These are phyloP conservation scores for Tinospora cordifolia DNA, from an alignment of 164 flowering plant genomes.

Conservation along the genomic window DNA sequence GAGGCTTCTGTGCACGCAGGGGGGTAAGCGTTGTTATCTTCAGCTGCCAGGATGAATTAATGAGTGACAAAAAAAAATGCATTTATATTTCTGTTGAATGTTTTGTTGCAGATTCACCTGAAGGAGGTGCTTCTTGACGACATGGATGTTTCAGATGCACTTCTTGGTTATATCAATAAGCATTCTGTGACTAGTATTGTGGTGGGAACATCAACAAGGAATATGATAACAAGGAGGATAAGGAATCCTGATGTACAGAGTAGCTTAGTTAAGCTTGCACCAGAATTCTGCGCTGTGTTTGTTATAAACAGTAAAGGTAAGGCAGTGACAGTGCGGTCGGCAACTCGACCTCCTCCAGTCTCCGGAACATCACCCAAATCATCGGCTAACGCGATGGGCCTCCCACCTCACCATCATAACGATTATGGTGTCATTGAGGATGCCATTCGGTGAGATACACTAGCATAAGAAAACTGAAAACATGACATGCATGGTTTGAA, in stretches of 20 bases:
- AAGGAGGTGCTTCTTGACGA: conserved; percentile 73
- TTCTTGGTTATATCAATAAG: conserved; percentile 39
- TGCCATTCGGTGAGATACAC: background rate
- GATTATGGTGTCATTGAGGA: conserved; percentile 13
- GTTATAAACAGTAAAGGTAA: conserved; percentile 57
- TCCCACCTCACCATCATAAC: conserved; percentile 13
- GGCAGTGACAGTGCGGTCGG: conserved; percentile 32
- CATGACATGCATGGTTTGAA: background rate
- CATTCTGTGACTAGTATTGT: conserved; percentile 40
- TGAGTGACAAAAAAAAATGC: background rate
- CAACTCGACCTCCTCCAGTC: conserved; percentile 32
- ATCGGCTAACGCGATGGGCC: conserved; percentile 8
- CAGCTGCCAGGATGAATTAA: background rate
- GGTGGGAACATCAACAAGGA: conserved; percentile 58
- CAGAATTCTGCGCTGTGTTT: conserved; percentile 69
- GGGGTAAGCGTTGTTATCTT: conserved; percentile 11
- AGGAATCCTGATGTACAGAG: conserved; percentile 47
- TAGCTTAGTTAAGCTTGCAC: conserved; percentile 42
- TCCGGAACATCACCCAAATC: conserved; percentile 33
- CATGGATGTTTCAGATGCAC: conserved; percentile 38
- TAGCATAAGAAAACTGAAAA: conserved; percentile 1
- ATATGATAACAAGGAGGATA: conserved; percentile 38
- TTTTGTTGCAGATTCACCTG: conserved; percentile 28
- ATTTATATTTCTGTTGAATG: background rate
- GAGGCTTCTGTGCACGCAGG: conserved; percentile 28